Conservation (phyloP, 176 grass and related monocot species). For the Oryza coarctata region DNA sequence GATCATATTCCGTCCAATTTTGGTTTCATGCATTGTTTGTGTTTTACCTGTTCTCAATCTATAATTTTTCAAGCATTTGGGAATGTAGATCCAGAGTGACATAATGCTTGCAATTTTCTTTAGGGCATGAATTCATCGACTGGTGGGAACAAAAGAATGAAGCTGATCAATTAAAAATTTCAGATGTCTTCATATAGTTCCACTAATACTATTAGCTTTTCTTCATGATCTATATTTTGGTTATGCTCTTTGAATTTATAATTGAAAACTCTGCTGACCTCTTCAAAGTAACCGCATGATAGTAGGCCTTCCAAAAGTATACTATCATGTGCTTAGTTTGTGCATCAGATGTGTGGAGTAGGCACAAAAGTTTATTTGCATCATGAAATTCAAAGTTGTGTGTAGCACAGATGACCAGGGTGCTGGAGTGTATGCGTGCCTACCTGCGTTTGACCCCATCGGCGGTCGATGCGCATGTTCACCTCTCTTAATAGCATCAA, state of each 20-base stretch:
- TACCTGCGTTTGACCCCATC: no score
- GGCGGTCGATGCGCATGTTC: no score
- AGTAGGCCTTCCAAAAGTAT: not conserved
- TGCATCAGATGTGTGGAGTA: not conserved
- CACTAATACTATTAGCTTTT: not conserved
- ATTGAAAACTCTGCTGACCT: not conserved
- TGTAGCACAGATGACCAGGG: no score
- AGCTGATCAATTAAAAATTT: not conserved
- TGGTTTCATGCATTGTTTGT: not conserved
- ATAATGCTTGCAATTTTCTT: not conserved
- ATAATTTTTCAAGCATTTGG: not conserved
- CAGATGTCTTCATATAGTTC: not conserved
- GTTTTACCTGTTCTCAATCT: not conserved
- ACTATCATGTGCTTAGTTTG: constrained; percentile 5
- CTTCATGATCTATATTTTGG: not conserved
- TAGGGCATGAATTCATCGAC: not conserved
- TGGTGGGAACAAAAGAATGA: not conserved
- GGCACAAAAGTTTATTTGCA: not conserved
- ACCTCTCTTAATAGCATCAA: no score
- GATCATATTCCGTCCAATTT: constrained; percentile 7
- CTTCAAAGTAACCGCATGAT: not conserved
- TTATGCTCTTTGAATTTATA: not conserved
- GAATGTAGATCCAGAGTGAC: constrained; percentile 1
- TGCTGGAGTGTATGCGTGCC: no score
- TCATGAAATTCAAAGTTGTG: no score